Evolutionary conservation across 2,329 filamentous ascomycete species (phyloP).

Genomic region (Pseudocercospora macadamiae): DNA sequence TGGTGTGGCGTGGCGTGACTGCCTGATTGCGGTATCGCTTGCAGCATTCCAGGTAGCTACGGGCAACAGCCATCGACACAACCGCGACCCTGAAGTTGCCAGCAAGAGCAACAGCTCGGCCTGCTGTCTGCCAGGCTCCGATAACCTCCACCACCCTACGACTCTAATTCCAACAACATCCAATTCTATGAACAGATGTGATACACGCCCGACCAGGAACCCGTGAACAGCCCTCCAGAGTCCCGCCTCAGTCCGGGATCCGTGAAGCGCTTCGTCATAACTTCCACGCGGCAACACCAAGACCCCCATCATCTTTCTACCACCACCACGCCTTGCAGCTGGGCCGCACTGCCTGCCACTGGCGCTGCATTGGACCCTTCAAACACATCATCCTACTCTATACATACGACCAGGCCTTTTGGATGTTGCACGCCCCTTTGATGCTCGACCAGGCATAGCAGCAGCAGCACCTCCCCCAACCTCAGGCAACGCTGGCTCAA

Average conservation of each 20-base stretch:
- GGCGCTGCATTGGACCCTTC: slow-evolving; percentile 2
- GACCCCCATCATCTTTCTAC: background rate
- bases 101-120: background rate
- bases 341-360: background rate
- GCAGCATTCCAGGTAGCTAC: slow-evolving; percentile 4
- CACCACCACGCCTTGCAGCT: background rate
- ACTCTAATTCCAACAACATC: slow-evolving; percentile 4
- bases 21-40: background rate
- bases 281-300: slow-evolving; percentile 4
- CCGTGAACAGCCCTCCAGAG: background rate
- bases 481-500: slow-evolving; percentile 25
- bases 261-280: slow-evolving; percentile 7
- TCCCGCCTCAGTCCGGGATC: slow-evolving; percentile 1
- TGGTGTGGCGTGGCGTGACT: background rate
- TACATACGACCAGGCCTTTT: slow-evolving; percentile 16
- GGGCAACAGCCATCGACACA: background rate
- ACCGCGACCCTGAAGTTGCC: slow-evolving; percentile 1
- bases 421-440: slow-evolving; percentile 15
- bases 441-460: slow-evolving; percentile 22
- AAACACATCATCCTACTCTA: slow-evolving; percentile 10
- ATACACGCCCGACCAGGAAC: slow-evolving; percentile 6
- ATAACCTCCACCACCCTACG: slow-evolving; percentile 2
- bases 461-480: slow-evolving; percentile 9
- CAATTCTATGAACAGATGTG: slow-evolving; percentile 1
- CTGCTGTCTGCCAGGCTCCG: background rate